Conservation (phyloP, 2,329 filamentous ascomycete species). For the Onygena corvina region DNA sequence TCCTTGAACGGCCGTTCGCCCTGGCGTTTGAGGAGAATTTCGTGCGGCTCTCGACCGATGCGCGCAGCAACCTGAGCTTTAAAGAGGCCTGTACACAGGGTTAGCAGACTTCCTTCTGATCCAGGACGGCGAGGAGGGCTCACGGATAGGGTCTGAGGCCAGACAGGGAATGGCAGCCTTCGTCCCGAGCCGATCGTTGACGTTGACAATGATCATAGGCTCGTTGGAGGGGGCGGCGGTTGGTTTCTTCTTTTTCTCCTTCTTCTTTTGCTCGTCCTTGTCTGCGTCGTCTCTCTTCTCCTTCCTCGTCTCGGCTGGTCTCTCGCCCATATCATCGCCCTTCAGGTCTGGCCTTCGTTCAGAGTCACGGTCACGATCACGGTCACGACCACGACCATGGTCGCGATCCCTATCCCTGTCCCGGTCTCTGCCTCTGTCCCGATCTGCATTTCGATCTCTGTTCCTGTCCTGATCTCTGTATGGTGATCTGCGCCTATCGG, state of each 20-base stretch:
- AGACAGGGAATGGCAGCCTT: constrained; percentile 59
- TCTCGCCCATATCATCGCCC: constrained; percentile 15
- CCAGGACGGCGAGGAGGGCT: not conserved
- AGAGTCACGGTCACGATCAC: constrained; percentile 18
- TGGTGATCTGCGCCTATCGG: constrained; percentile 12
- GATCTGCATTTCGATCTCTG: constrained; percentile 18
- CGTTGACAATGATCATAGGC: constrained; percentile 84
- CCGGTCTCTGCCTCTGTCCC: constrained; percentile 20
- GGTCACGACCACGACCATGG: constrained; percentile 17
- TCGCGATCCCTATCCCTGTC: constrained; percentile 20
- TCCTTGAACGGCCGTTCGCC: constrained; percentile 92
- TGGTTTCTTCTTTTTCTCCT: constrained; percentile 33
- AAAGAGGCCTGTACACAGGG: constrained; percentile 47
- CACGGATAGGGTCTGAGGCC: not conserved
- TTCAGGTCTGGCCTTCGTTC: constrained; percentile 20
- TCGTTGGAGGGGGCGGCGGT: constrained; percentile 39
- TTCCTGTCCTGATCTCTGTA: constrained; percentile 18
- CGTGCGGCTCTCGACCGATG: constrained; percentile 77
- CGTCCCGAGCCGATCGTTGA: constrained; percentile 94
- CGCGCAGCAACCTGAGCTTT: constrained; percentile 84
- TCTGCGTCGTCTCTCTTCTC: constrained; percentile 14
- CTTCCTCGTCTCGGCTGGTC: constrained; percentile 20
- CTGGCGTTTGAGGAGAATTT: constrained; percentile 85
- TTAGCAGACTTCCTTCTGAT: not conserved
- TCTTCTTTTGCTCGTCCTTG: constrained; percentile 31